These are phyloP conservation scores for Herpetospermum pedunculosum DNA, from an alignment of 306 rosid genomes.

Conservation along the genomic window DNA sequence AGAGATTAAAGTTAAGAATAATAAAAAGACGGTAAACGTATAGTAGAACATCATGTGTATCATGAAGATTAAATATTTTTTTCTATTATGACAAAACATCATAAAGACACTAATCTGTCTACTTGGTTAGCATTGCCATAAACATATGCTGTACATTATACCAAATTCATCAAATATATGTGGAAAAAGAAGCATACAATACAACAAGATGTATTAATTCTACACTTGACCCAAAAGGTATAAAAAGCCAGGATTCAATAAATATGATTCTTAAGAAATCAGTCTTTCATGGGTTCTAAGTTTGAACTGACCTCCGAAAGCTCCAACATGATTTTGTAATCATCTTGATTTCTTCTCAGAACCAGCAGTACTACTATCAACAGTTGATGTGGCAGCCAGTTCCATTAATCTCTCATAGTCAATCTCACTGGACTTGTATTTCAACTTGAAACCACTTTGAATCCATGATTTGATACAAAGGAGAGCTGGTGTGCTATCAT, in stretches of 20 bases:
- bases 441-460: constrained; percentile 66
- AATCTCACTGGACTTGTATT: constrained; percentile 35
- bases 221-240: neutral
- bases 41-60: neutral
- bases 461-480: constrained; percentile 86
- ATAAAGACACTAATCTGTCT: constrained; percentile 1
- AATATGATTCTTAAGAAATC: neutral
- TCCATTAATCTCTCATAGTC: constrained; percentile 47
- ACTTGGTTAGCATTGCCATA: constrained; percentile 1
- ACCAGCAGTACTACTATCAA: constrained; percentile 17
- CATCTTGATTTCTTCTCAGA: constrained; percentile 29
- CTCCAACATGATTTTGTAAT: neutral
- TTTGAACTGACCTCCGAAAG: constrained; percentile 3
- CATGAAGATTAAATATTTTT: neutral
- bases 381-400: constrained; percentile 24
- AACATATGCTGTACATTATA: constrained; percentile 8
- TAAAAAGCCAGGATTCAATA: neutral
- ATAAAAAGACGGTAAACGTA: neutral
- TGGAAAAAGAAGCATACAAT: constrained; percentile 2
- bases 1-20: neutral
- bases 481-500: constrained; percentile 57
- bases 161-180: neutral
- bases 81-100: neutral
- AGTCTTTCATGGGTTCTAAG: neutral
- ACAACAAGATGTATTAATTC: constrained; percentile 1